Base-by-base conservation (phyloP, 805 yeast species). In the Wickerhamomyces rabaulensis region DNA sequence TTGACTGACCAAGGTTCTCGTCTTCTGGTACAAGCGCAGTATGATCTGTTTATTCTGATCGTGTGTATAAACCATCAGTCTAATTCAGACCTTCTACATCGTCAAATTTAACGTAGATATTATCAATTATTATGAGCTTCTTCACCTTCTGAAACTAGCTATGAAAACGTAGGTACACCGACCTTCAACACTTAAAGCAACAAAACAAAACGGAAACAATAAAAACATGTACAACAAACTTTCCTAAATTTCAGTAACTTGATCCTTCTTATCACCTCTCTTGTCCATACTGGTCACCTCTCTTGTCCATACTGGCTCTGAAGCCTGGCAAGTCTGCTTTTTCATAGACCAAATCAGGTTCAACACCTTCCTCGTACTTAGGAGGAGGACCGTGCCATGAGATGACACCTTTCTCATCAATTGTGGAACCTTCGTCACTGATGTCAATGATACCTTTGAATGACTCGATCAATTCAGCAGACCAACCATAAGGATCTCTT, bases 401-500 rank as follows among this genome's bases (percentile, higher is more conserved):
- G 39, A 79, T 60, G 29, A 69, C 67, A 23, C 79, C 82, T 54
- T 74, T 69, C 22, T 72, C 71, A 50, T 74, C 68, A 47, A 87
- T 79, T 41, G 68, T 63, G 1, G 96, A 79, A 54, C 84, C 82
- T 41, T 75, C 80, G 61, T 90, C 95, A 45, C 79, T 71, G 43
- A 87, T 80, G 16, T 76, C 73, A 41, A 89, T 77, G 8, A 80
- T 70, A 1, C 72, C 75, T 19, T 69, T 62, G 43, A 87, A 73
- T 38, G 78, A 70, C 36, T 74, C 75, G 20, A 86, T 81, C 56
- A 83, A 80, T 13, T 58, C 61, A 2, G 71, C 66, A 1, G 96
- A 85, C 55, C 88, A 76, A 1, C 98, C 98, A 77, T 80, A 79
- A 9, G 87, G 84, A 63, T 92, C 99, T 48, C 71, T 70, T n/a